Conservation (phyloP, 2,329 filamentous ascomycete genomes). For the Sporothrix variecibatus region DNA sequence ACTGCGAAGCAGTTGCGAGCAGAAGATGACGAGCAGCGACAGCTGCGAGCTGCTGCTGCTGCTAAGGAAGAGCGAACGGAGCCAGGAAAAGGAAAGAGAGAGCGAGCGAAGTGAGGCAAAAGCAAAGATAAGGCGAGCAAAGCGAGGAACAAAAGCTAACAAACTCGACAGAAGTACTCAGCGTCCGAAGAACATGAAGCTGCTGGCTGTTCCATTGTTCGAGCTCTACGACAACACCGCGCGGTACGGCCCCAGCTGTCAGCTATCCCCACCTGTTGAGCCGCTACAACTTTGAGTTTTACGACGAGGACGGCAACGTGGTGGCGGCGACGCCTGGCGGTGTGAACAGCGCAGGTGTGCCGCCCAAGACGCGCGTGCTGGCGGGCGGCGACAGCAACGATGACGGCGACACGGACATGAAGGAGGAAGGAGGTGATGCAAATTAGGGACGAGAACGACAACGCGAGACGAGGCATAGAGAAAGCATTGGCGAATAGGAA, state of each 20-base stretch:
- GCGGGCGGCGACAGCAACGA: constrained; percentile 46
- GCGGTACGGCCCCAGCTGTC: constrained; percentile 91
- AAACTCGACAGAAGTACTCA: constrained; percentile 72
- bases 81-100: too few species aligned
- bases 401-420: constrained; percentile 65
- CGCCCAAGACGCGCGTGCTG: constrained; percentile 63
- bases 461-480: background rate
- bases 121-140: background rate
- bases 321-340: constrained; percentile 78
- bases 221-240: constrained; percentile 98
- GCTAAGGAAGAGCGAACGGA: background rate
- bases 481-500: background rate
- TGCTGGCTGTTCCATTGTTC: constrained; percentile 93
- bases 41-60: too few species aligned
- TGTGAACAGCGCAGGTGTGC: constrained; percentile 57
- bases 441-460: background rate
- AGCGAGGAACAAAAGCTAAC: background rate
- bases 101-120: background rate
- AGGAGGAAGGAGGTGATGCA: constrained; percentile 31
- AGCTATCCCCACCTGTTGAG: constrained; percentile 91
- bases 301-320: constrained; percentile 88
- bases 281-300: constrained; percentile 95
- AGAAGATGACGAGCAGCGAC: background rate
- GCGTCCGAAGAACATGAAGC: constrained; percentile 99
- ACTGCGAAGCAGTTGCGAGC: background rate